These are phyloP conservation scores for Hura crepitans DNA, from an alignment of 441 rosid species.

Conservation along the genomic window DNA sequence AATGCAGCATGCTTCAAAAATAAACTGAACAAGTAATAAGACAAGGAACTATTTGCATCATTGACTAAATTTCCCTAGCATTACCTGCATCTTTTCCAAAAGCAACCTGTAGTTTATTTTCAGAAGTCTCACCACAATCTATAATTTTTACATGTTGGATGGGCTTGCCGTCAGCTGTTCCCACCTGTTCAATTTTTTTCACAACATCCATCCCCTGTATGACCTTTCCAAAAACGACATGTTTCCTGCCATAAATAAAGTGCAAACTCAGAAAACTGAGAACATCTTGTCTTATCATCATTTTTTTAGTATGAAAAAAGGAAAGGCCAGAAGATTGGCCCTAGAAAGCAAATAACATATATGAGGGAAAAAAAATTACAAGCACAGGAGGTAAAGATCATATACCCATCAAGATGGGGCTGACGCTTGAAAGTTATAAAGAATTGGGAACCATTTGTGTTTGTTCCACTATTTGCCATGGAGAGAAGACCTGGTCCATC, in stretches of 20 bases:
- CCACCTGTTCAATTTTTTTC: conserved; percentile 71
- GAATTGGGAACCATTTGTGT: conserved; percentile 95
- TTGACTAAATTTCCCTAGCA: background rate
- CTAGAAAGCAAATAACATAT: background rate
- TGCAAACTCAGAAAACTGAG: conserved; percentile 20
- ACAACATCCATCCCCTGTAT: conserved; percentile 71
- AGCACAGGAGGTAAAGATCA: conserved; percentile 8
- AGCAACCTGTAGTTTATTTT: conserved; percentile 45
- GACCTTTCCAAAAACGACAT: conserved; percentile 94
- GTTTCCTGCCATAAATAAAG: conserved; percentile 57
- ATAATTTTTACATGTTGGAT: conserved; percentile 54
- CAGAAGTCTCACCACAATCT: conserved; percentile 67
- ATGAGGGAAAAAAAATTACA: background rate
- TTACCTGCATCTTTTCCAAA: conserved; percentile 58
- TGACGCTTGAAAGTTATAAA: conserved; percentile 74
- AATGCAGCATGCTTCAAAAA: background rate
- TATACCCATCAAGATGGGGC: conserved; percentile 91
- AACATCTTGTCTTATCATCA: background rate
- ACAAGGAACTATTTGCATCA: conserved; percentile 4
- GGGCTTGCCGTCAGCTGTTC: conserved; percentile 68
- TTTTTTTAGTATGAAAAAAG: background rate
- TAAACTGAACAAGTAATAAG: background rate
- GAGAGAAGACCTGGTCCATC: conserved; percentile 84
- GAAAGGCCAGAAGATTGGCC: background rate
- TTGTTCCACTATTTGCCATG: conserved; percentile 92